Percentiles rank a stretch among this genome's conserved stretches.
phyloP scores from a whole-genome alignment of 306 rosid species.

The Quercus parvula region DNA sequence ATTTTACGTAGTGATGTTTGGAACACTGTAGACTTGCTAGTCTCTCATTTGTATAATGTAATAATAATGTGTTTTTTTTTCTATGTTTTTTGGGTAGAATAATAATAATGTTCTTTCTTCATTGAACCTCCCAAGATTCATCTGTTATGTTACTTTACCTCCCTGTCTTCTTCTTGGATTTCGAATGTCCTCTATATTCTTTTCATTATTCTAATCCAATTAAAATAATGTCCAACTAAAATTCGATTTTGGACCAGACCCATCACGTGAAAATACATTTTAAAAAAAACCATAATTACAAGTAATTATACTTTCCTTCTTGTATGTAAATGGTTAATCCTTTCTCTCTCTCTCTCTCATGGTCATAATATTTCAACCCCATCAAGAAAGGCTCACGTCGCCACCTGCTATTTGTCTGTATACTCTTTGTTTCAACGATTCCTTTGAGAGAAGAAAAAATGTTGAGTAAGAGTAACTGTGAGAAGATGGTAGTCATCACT shows the following conservation, averaged over 20 bases:
- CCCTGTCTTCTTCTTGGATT: slow-evolving; percentile 54
- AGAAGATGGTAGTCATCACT: slow-evolving; percentile 54
- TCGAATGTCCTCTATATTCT: slow-evolving; percentile 50
- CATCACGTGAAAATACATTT: slow-evolving; percentile 66
- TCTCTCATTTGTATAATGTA: too few relatives aligned
- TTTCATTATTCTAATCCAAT: slow-evolving; percentile 31
- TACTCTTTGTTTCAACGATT: slow-evolving; percentile 62
- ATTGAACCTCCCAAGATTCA: slow-evolving; percentile 68
- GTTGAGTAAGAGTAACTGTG: slow-evolving; percentile 55
- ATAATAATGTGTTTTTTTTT: too few relatives aligned
- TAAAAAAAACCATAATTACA: not conserved
- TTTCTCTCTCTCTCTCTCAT: not conserved
- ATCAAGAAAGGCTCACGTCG: slow-evolving; percentile 36
- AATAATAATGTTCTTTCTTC: slow-evolving; percentile 12
- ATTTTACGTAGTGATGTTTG: slow-evolving; percentile 34
- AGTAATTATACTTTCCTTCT: not conserved
- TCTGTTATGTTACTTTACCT: slow-evolving; percentile 37
- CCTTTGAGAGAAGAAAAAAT: slow-evolving; percentile 42
- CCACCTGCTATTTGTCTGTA: slow-evolving; percentile 72
- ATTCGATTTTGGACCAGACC: slow-evolving; percentile 45
- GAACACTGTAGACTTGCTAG: not conserved
- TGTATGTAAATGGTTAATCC: not conserved
- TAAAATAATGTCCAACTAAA: slow-evolving; percentile 23
- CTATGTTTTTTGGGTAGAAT: too few relatives aligned
- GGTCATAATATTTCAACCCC: slow-evolving; percentile 34